Base-by-base conservation (phyloP, 1,139 yeast species). In the Blastobotrys elegans region DNA sequence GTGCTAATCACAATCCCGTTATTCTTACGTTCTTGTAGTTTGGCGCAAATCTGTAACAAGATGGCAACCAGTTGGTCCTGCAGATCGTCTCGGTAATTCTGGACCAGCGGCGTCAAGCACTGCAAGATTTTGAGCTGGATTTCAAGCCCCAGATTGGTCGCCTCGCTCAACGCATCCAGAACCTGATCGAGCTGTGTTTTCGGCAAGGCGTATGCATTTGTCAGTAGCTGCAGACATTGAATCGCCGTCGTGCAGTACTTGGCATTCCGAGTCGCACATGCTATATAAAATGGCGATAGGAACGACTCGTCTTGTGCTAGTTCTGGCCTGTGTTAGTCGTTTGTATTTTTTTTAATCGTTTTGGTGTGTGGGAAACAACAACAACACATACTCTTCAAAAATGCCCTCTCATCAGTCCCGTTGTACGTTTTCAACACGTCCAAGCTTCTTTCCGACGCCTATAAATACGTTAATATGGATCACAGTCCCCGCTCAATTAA, bases 71-170 rank as follows among this genome's bases (percentile, higher is more conserved):
- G 64, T 0, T 69, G 72, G 11, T 80, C 92, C n/a, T 71, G 69
- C 40, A 89, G 71, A 44, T 70, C 68, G 4, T 63, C 60, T 1
- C 79, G 73, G 60, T 88, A 88, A 26, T 73, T 75, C 58, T 81
- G 86, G 63, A 83, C 77, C 34, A 90, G 68, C 2, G 82, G 73
- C 0, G 97, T 97, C 29, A 90, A 71, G 27, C 88, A 74, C 67
- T 92, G 98, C 32, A 92, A 69, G n/a, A 89, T 83, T 58, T 89
- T 83, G 52, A 92, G 73, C 64, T 90, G 97, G 41, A 87, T 84
- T 44, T 92, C 97, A 29, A 79, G 73, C 0, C 94, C 87, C 36
- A 85, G 69, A 58, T 80, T 82, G 0, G 94, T 77, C 0, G 95
- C 87, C 49, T 85, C 94, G 35, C 72, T 69, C 34, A 90, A 71